Conservation (phyloP, 345 rosid species). For the Acer saccharum region DNA sequence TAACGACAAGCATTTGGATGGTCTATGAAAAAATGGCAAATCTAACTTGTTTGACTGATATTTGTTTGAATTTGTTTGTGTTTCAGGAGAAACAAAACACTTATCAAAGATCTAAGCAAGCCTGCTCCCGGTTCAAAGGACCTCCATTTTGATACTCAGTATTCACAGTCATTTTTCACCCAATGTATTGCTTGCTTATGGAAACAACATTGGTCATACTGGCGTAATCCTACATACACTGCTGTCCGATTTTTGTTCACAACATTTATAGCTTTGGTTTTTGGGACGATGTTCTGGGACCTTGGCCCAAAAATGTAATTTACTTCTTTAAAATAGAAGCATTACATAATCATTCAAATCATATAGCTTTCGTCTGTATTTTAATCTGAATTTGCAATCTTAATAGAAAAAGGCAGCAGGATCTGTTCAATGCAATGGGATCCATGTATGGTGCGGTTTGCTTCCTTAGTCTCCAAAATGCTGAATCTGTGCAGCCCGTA, state of each 20-base stretch:
- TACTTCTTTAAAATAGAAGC: background rate
- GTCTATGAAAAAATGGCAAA: background rate
- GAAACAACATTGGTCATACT: slow-evolving; percentile 51
- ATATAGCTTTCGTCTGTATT: background rate
- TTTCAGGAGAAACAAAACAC: slow-evolving; percentile 43
- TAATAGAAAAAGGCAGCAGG: slow-evolving; percentile 32
- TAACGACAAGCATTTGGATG: background rate
- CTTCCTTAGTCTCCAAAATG: slow-evolving; percentile 62
- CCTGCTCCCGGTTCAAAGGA: slow-evolving; percentile 42
- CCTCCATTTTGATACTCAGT: slow-evolving; percentile 34
- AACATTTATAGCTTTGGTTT: slow-evolving; percentile 32
- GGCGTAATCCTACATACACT: slow-evolving; percentile 50
- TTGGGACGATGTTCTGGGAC: slow-evolving; percentile 50
- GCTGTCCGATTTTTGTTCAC: slow-evolving; percentile 48
- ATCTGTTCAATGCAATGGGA: slow-evolving; percentile 55
- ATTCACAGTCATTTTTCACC: slow-evolving; percentile 32
- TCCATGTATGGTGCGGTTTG: slow-evolving; percentile 47
- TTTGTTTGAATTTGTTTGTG: background rate
- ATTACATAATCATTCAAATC: background rate
- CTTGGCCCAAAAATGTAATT: slow-evolving; percentile 41
- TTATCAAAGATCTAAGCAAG: slow-evolving; percentile 34
- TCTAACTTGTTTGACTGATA: background rate
- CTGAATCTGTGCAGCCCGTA: slow-evolving; percentile 50
- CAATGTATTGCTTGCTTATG: slow-evolving; percentile 49
- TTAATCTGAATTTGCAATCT: background rate